Base-by-base conservation (phyloP, 257 asterid genomes). In the Capsicum chinense region DNA sequence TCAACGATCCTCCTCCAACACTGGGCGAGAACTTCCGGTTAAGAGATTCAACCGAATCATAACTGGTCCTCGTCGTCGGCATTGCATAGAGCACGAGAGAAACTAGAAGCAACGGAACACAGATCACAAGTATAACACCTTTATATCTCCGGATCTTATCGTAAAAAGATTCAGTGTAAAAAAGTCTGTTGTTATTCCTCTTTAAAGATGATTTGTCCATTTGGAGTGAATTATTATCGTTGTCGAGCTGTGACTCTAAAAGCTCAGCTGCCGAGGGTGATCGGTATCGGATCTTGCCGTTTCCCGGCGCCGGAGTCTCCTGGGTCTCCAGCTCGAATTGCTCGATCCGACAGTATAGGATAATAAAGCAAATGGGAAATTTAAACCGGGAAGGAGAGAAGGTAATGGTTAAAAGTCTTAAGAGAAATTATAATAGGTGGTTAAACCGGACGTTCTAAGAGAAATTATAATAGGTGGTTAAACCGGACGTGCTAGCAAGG, bases 211-310 rank as follows among this genome's bases (percentile, higher is more conserved):
- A 83, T 86, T 94, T 95, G 87, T 94, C 99, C 97, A 92, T 92
- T 87, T 89, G 68, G 64, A 59, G 56, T 14, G 76, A 57, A 60
- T 39, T 39, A 60, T 39, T 39, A 39, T 39, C 44, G 44, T 0
- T 4, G 44, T 83, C 69, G 52, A 33, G 80, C 44, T 52, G 97
- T 16, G 92, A 93, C 80, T 94, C 96, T 56, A 93, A 83, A 15
- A 95, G 93, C 79, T 95, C 99, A 3, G 97, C 92, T 50, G 98
- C 98, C 39, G 99, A 95, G 50, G 99, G 99, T 68, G 99, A 95
- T 68, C 99, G 95, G 76, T 88, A 92, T 60, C 98, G 97, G 93
- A 95, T 94, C 94, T 93, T 97, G 85, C 95, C 97, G 95, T 90
- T 94, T 62, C 94, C 97, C 81, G 93, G 92, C 68, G 96, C 88